phyloP scores from a whole-genome alignment of 305 asterid species.

The Fraxinus nigra region DNA sequence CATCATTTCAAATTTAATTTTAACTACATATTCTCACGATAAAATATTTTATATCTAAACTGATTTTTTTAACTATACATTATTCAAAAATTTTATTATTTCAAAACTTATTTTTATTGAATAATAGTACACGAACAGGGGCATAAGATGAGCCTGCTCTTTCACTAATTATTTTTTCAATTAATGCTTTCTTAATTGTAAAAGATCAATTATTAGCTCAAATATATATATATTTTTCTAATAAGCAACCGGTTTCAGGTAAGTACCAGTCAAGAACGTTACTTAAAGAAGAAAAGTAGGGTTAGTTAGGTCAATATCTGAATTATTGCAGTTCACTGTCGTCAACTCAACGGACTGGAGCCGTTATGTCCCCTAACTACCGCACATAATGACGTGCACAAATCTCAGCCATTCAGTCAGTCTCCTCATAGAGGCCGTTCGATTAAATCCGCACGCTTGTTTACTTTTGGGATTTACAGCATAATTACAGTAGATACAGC shows the following conservation, averaged over 20 bases:
- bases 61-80: not conserved
- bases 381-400: conserved; percentile 21
- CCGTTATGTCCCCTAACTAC: conserved; percentile 36
- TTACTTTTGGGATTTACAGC: conserved; percentile 1
- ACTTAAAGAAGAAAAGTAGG: not conserved
- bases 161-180: not conserved
- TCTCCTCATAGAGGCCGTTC: conserved; percentile 1
- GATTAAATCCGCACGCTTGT: conserved; percentile 24
- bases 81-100: too few species aligned
- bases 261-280: not conserved
- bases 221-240: not conserved
- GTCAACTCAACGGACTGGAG: conserved; percentile 32
- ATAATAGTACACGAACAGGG: not conserved
- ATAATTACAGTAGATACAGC: conserved; percentile 45
- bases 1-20: not conserved
- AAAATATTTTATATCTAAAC: too few species aligned
- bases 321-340: conserved; percentile 25
- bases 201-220: not conserved
- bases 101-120: too few species aligned
- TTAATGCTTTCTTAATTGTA: not conserved
- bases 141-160: not conserved
- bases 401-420: not conserved
- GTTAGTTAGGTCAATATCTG: not conserved
- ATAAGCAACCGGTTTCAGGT: not conserved
- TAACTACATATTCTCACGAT: not conserved